Conservation (phyloP, 108 stramenopile species). For the Pseudonitzschia delicatissima region DNA sequence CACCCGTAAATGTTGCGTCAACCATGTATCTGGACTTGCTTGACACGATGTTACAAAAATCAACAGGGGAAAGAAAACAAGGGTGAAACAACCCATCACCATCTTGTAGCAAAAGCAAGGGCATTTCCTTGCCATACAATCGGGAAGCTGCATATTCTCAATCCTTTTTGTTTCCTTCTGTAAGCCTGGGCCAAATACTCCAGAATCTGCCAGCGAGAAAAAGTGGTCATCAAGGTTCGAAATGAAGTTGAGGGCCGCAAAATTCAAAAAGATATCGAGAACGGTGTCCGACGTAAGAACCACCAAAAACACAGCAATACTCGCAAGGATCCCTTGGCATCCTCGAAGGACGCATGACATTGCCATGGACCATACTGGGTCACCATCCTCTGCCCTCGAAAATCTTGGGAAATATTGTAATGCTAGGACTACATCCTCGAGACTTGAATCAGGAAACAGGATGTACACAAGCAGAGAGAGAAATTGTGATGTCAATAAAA, state of each 20-base stretch:
- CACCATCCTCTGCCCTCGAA: neutral
- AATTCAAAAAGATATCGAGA: constrained; percentile 27
- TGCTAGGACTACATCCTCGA: neutral
- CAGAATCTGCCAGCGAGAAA: neutral
- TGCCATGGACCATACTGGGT: neutral
- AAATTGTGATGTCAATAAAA: neutral
- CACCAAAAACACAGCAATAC: constrained; percentile 10
- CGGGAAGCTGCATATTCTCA: neutral
- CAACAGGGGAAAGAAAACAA: neutral
- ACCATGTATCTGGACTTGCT: neutral
- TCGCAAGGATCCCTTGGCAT: constrained; percentile 13
- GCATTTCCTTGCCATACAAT: neutral
- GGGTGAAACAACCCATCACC: neutral
- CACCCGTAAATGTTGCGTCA: neutral
- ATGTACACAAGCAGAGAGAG: neutral
- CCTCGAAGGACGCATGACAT: constrained; percentile 6
- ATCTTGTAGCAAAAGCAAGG: neutral
- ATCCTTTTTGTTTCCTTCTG: constrained; percentile 14
- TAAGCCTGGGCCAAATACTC: constrained; percentile 12
- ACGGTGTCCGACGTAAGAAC: constrained; percentile 11
- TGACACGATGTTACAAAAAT: neutral
- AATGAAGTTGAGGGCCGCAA: constrained; percentile 34
- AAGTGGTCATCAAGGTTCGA: constrained; percentile 15
- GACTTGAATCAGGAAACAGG: neutral
- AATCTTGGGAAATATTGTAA: neutral